phyloP scores from a whole-genome alignment of 352 stramenopile species.

The Phytophthora ramorum region DNA sequence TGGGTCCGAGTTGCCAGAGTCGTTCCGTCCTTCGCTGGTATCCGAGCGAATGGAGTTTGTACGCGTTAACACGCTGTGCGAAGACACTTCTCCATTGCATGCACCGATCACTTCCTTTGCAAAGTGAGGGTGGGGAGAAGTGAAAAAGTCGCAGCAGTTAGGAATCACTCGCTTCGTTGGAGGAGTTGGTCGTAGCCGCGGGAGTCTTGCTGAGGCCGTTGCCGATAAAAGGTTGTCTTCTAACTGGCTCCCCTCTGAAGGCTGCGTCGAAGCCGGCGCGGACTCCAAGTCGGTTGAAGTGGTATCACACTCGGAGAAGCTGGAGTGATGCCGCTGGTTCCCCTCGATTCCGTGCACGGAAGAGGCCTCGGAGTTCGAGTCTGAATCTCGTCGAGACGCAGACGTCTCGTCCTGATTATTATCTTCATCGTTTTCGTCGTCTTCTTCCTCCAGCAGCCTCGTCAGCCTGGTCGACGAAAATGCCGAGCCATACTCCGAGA shows the following conservation, averaged over 20 bases:
- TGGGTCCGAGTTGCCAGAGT: conserved; percentile 5
- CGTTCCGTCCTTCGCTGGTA: conserved; percentile 7
- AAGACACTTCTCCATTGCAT: conserved; percentile 16
- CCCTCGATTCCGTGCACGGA: conserved; percentile 9
- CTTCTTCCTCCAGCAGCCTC: conserved; percentile 17
- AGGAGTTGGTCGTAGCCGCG: conserved; percentile 27
- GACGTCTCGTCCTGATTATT: conserved; percentile 5
- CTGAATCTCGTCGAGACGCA: conserved; percentile 1
- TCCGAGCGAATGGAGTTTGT: conserved; percentile 12
- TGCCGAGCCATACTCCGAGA: conserved; percentile 26
- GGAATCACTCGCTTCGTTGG: conserved; percentile 26
- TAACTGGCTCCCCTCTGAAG: conserved; percentile 20
- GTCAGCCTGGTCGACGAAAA: conserved; percentile 26
- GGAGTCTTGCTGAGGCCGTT: conserved; percentile 15
- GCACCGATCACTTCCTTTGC: conserved; percentile 37
- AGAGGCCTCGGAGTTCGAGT: conserved; percentile 6
- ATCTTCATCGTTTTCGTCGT: conserved; percentile 1
- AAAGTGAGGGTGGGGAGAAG: conserved; percentile 42
- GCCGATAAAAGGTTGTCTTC: conserved; percentile 7
- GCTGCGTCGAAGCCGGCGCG: conserved; percentile 5
- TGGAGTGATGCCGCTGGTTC: conserved; percentile 13
- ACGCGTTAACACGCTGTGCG: background rate
- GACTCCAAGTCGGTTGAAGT: conserved; percentile 11
- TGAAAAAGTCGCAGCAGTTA: conserved; percentile 48
- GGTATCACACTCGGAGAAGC: conserved; percentile 15